Percentiles rank a stretch among this genome's conserved stretches.
Evolutionary conservation across 2,329 filamentous ascomycete species (phyloP).

Genomic region (Boeremia lycopersici): DNA sequence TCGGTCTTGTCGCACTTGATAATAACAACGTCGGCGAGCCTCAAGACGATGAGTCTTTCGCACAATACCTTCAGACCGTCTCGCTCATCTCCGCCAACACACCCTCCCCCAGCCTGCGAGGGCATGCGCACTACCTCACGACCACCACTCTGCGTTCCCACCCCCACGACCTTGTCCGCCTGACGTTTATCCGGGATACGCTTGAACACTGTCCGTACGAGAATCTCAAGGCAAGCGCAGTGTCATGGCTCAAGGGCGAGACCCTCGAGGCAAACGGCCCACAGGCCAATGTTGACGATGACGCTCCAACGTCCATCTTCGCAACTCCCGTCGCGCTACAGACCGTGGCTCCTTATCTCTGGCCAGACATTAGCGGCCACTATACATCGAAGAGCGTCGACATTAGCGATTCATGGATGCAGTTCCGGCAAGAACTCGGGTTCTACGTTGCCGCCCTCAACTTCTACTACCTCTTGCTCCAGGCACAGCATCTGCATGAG

Average conservation of each 20-base stretch:
- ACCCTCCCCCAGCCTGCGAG: conserved; percentile 54
- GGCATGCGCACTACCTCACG: conserved; percentile 57
- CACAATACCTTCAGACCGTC: conserved; percentile 57
- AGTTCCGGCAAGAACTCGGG: conserved; percentile 58
- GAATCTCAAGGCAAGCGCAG: conserved; percentile 62
- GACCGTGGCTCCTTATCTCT: conserved; percentile 59
- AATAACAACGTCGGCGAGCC: conserved; percentile 54
- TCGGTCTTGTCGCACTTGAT: conserved; percentile 58
- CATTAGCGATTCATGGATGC: conserved; percentile 44
- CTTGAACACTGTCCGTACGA: conserved; percentile 61
- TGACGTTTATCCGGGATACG: conserved; percentile 61
- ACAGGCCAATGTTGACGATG: conserved; percentile 17
- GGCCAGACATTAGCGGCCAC: conserved; percentile 54
- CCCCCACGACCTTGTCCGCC: conserved; percentile 57
- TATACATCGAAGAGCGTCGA: conserved; percentile 39
- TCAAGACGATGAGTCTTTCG: conserved; percentile 58
- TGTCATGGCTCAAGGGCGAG: conserved; percentile 67
- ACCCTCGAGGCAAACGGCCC: conserved; percentile 56
- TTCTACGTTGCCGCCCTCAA: conserved; percentile 63
- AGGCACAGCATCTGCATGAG: conserved; percentile 55
- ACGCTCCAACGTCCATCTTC: conserved; percentile 47
- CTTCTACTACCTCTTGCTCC: conserved; percentile 63
- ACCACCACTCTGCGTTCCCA: conserved; percentile 59
- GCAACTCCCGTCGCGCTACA: conserved; percentile 55
- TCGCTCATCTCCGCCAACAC: conserved; percentile 57